Conservation (phyloP, 805 yeast genomes). For the Wickerhamiella bombiphila region DNA sequence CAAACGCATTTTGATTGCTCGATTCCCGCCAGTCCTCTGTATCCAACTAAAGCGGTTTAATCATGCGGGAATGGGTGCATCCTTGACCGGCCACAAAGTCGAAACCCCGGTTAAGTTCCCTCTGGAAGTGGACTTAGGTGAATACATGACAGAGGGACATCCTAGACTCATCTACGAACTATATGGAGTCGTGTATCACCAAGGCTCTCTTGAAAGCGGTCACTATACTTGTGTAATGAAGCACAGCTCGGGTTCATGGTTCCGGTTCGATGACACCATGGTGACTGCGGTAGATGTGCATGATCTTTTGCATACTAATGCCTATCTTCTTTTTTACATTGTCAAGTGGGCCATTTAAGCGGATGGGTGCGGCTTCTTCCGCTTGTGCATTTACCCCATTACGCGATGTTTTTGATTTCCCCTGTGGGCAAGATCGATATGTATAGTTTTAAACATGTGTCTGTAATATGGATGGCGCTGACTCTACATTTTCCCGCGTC, state of each 20-base stretch:
- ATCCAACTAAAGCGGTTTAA: conserved; percentile 70
- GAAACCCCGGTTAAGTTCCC: conserved; percentile 67
- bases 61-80: conserved; percentile 33
- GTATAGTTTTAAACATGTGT: no score
- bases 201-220: conserved; percentile 90
- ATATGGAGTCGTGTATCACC: conserved; percentile 76
- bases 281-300: conserved; percentile 50
- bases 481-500: no score
- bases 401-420: no score
- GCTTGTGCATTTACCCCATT: no score
- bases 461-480: no score
- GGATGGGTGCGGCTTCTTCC: no score
- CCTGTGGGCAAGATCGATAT: no score
- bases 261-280: conserved; percentile 77
- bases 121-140: conserved; percentile 51
- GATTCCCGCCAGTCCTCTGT: conserved; percentile 62
- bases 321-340: conserved; percentile 51
- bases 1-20: conserved; percentile 55
- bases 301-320: conserved; percentile 55
- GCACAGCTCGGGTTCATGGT: conserved; percentile 39
- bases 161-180: conserved; percentile 49
- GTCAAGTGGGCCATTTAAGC: conserved; percentile 18
- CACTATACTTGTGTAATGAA: conserved; percentile 78
- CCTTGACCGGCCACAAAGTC: conserved; percentile 47
- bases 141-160: conserved; percentile 28